A percentile compares a stretch with the other conserved stretches of the same genome.
phyloP scores from a whole-genome alignment of 768 basidiomycete species.

The Boletus rubescentipes region DNA sequence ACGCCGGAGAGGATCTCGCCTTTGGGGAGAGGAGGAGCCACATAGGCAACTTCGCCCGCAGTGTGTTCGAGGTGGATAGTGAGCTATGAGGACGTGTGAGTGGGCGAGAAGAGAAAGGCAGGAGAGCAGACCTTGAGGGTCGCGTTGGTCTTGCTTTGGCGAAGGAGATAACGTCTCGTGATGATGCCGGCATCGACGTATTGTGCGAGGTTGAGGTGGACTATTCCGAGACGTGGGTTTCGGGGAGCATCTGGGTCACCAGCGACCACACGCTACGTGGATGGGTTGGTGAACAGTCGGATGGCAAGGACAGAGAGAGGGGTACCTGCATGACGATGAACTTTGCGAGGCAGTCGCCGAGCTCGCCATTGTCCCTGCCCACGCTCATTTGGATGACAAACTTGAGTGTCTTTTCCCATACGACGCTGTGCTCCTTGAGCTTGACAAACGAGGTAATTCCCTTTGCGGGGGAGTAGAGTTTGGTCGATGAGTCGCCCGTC shows the following conservation, averaged over 20 bases:
- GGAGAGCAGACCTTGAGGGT: slow-evolving; percentile 56
- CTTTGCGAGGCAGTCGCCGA: slow-evolving; percentile 61
- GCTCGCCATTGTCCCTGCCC: slow-evolving; percentile 45
- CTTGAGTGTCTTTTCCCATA: slow-evolving; percentile 59
- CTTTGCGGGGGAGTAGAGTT: slow-evolving; percentile 41
- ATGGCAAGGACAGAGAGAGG: not conserved
- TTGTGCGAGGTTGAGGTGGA: slow-evolving; percentile 73
- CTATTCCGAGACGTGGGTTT: slow-evolving; percentile 61
- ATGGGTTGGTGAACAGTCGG: not conserved
- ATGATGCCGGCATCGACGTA: slow-evolving; percentile 61
- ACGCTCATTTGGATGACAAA: slow-evolving; percentile 61
- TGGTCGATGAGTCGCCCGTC: not conserved
- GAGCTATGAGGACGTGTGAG: slow-evolving; percentile 40
- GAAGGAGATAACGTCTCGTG: slow-evolving; percentile 63
- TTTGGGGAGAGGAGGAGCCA: slow-evolving; percentile 66
- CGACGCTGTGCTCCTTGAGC: slow-evolving; percentile 63
- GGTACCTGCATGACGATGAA: slow-evolving; percentile 59
- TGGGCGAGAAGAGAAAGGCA: not conserved
- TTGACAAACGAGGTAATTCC: slow-evolving; percentile 61
- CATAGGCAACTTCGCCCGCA: slow-evolving; percentile 54
- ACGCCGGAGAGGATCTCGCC: slow-evolving; percentile 74
- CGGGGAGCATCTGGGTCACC: slow-evolving; percentile 55
- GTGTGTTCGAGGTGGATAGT: slow-evolving; percentile 56
- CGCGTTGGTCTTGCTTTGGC: slow-evolving; percentile 77
- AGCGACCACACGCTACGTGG: slow-evolving; percentile 49